Conservation (phyloP, 2,329 filamentous ascomycete species). For the Neospermospora avenae region DNA sequence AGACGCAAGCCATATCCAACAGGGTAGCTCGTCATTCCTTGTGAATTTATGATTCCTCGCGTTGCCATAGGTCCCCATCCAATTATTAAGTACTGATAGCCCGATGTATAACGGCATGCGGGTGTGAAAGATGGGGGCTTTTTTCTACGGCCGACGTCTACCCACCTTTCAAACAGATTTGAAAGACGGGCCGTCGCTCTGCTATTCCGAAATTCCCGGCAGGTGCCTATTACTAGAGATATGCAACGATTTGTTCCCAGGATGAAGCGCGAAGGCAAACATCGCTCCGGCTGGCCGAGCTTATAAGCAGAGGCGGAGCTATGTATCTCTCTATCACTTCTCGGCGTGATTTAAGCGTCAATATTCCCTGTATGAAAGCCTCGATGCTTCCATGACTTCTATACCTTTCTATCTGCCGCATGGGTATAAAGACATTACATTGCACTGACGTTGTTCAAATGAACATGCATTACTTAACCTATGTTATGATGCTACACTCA, state of each 20-base stretch:
- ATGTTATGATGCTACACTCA: background rate
- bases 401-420: conserved; percentile 13
- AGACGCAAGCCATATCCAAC: background rate
- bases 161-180: background rate
- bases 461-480: background rate
- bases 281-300: conserved; percentile 10
- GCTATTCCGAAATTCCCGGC: background rate
- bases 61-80: background rate
- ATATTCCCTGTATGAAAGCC: background rate
- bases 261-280: background rate
- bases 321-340: conserved; percentile 11
- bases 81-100: background rate
- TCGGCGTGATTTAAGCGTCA: background rate
- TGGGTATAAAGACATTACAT: conserved; percentile 11
- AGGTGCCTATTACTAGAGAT: conserved; percentile 11
- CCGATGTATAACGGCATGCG: background rate
- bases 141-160: background rate
- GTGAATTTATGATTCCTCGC: background rate
- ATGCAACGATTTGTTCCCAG: background rate
- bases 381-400: background rate
- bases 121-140: background rate
- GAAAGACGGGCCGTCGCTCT: conserved; percentile 11
- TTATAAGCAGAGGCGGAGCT: background rate
- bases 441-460: conserved; percentile 12
- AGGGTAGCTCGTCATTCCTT: background rate